phyloP scores from a whole-genome alignment of 192 early-diverging fungal species.

The Podila horticola region DNA sequence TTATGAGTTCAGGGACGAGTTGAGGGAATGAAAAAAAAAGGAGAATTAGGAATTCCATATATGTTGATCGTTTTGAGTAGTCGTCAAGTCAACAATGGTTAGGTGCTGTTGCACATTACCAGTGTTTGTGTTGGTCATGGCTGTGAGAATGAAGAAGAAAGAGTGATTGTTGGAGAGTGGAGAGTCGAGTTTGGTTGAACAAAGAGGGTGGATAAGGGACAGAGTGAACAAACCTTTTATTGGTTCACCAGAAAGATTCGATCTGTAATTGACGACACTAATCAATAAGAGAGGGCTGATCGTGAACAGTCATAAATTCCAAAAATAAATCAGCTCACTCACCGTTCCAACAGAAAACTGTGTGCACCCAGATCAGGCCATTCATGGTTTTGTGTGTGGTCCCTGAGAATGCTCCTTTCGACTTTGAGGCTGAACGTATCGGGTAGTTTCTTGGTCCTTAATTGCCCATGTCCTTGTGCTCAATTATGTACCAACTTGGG shows the following conservation, averaged over 20 bases:
- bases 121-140: constrained; percentile 35
- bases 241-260: neutral
- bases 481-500: too few species aligned
- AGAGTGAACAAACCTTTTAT: constrained; percentile 6
- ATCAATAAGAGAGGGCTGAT: too few species aligned
- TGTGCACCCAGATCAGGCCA: too few species aligned
- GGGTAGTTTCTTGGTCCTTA: too few species aligned
- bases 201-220: neutral
- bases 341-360: too few species aligned
- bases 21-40: neutral
- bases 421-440: too few species aligned
- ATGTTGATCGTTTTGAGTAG: neutral
- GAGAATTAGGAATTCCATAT: neutral
- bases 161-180: neutral
- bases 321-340: too few species aligned
- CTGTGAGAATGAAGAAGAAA: neutral
- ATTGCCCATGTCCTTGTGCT: too few species aligned
- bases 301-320: too few species aligned
- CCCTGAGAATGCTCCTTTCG: too few species aligned
- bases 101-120: neutral
- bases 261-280: too few species aligned
- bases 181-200: neutral
- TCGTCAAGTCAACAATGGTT: neutral
- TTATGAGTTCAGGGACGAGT: constrained; percentile 17
- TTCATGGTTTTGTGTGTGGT: too few species aligned